Conservation (phyloP, 106 monocot genomes). For the Posidonia australis region DNA sequence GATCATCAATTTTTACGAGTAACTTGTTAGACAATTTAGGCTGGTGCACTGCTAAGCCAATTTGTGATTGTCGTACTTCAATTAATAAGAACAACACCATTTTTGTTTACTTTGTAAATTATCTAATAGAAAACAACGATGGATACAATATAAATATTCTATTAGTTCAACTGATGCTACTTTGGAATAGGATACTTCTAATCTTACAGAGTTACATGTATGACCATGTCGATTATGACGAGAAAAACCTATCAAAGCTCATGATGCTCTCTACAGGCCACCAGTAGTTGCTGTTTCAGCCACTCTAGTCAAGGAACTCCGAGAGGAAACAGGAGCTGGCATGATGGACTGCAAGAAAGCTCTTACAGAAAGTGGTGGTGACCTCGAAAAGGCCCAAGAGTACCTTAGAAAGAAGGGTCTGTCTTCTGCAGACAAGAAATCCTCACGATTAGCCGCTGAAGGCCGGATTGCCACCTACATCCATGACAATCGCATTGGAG, state of each 20-base stretch:
- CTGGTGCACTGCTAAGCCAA: too few species aligned
- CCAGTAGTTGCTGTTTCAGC: conserved; percentile 49
- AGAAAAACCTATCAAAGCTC: neutral
- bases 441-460: conserved; percentile 69
- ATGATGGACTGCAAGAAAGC: conserved; percentile 99
- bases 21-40: too few species aligned
- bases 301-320: conserved; percentile 74
- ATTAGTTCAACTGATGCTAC: too few species aligned
- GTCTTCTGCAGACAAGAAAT: conserved; percentile 87
- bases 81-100: too few species aligned
- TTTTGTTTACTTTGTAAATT: too few species aligned
- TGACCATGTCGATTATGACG: too few species aligned
- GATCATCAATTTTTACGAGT: too few species aligned
- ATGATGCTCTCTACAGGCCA: conserved; percentile 20
- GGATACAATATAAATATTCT: too few species aligned
- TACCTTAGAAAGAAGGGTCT: conserved; percentile 87
- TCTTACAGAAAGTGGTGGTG: conserved; percentile 52
- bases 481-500: conserved; percentile 75
- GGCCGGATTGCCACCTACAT: conserved; percentile 71
- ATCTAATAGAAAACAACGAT: too few species aligned
- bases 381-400: conserved; percentile 77
- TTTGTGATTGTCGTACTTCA: too few species aligned
- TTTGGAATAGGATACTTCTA: too few species aligned
- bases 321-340: conserved; percentile 89
- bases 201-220: too few species aligned